A percentile compares a stretch with the other conserved stretches of the same genome.
Conservation (phyloP, 441 rosid species). For the Mallotus repandus region DNA sequence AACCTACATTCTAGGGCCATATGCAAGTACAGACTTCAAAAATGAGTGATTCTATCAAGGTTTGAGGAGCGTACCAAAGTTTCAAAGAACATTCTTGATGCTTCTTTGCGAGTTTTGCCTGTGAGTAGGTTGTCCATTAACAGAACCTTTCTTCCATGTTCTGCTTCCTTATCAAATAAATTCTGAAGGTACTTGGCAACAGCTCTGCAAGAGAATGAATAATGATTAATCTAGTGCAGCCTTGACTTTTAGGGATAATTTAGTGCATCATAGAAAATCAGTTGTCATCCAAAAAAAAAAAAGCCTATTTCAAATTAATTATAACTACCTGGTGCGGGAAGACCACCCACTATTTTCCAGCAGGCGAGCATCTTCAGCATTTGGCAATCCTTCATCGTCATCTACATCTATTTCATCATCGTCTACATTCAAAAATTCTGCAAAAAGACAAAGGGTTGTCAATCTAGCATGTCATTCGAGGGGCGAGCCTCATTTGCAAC, state of each 20-base stretch:
- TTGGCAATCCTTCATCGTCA: conserved; percentile 51
- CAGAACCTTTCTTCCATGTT: conserved; percentile 53
- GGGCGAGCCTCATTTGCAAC: not conserved
- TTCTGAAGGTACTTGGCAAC: conserved; percentile 91
- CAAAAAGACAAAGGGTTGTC: conserved; percentile 5
- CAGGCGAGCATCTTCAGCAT: conserved; percentile 60
- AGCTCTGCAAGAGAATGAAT: conserved; percentile 48
- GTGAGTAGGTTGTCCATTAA: conserved; percentile 67
- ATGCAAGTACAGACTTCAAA: not conserved
- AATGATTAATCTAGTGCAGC: not conserved
- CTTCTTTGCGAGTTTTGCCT: conserved; percentile 98
- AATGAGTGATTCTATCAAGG: not conserved
- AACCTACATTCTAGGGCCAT: not conserved
- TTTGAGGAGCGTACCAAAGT: conserved; percentile 66
- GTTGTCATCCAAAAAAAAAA: not conserved
- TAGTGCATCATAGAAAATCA: not conserved
- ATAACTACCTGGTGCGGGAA: conserved; percentile 82
- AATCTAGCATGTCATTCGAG: not conserved
- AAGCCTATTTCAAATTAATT: too few relatives aligned
- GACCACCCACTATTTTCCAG: conserved; percentile 98
- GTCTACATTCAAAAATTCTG: conserved; percentile 89
- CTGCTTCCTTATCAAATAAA: conserved; percentile 67
- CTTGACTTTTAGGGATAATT: not conserved
- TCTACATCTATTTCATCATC: conserved; percentile 81
- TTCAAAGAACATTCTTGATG: conserved; percentile 98